Evolutionary conservation across 495 filamentous ascomycete species (phyloP), one percentile per base, ranked within the genome.

Genomic region (Penicillium antarcticum): DNA sequence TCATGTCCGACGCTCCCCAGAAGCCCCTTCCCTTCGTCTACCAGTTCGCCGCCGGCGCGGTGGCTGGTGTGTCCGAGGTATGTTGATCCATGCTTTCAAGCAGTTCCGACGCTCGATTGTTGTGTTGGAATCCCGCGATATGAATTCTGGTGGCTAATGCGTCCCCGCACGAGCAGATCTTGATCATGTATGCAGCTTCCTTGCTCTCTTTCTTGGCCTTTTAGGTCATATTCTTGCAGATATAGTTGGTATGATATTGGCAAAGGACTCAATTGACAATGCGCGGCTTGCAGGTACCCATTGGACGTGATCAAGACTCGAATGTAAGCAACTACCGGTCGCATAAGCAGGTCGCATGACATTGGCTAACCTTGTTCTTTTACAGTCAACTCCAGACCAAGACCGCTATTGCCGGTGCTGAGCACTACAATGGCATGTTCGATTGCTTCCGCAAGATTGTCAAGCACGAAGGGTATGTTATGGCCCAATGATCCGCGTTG

Each of bases 391-490:
- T 97, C 44, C 92, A 97, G 70, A 81, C 81, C n/a, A 86, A 85
- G 50, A 74, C 78, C 57, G 79, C 73, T 41, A 49, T 58, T 14
- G 67, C 78, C 24, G 89, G 91, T 38, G 82, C 78, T 43, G 91
- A 97, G 48, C 70, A 76, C 52, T 98, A 98, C 77, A 96, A 82
- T 77, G 89, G 92, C 75, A 98, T 97, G 91, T 61, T 98, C 29
- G 94, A 98, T 70, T 97, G 92, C 77, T 92, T 98, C 77, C 77
- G 82, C 61, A 98, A 98, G 80, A 98, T 98, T 53, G 78, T 98
- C 61, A 84, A 81, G 68, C 87, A 94, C 61, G 94, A 98, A 75
- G 94, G 94, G 91, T 92, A 82, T 49, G 75, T 62, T 10, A 42
- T 16, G 11, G 14, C 24, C 19, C 24, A 42, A 10, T 10, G 47